phyloP scores from a whole-genome alignment of 768 basidiomycete species.

The Boletus rufocinnamomeus region DNA sequence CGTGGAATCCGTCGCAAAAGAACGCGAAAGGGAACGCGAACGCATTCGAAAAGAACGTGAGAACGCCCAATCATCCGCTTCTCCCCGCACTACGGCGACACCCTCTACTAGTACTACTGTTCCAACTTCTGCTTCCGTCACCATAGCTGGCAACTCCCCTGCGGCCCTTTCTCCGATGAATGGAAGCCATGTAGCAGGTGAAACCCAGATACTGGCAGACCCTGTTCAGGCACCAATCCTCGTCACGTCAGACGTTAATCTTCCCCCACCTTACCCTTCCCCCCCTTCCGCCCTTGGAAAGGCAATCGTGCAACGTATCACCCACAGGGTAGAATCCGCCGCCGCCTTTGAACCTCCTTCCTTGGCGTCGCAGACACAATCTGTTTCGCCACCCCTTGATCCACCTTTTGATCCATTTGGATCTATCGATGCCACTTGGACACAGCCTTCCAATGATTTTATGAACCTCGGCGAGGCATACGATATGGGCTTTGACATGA shows the following conservation, averaged over 20 bases:
- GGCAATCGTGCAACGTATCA: constrained; percentile 7
- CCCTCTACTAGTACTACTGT: constrained; percentile 21
- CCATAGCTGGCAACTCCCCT: constrained; percentile 19
- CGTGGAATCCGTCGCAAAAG: constrained; percentile 73
- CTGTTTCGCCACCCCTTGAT: constrained; percentile 23
- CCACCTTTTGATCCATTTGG: constrained; percentile 47
- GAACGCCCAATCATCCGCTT: constrained; percentile 36
- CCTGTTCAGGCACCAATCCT: constrained; percentile 15
- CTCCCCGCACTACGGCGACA: constrained; percentile 27
- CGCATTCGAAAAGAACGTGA: constrained; percentile 69
- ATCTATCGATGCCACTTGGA: constrained; percentile 43
- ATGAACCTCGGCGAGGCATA: constrained; percentile 41
- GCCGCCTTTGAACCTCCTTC: constrained; percentile 18
- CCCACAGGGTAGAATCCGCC: constrained; percentile 26
- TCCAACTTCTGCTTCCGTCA: constrained; percentile 12
- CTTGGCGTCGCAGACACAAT: constrained; percentile 15
- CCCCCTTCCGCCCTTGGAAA: constrained; percentile 52
- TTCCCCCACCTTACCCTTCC: constrained; percentile 52
- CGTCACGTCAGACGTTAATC: constrained; percentile 22
- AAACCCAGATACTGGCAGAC: constrained; percentile 23
- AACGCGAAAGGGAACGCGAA: constrained; percentile 78
- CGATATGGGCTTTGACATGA: constrained; percentile 53
- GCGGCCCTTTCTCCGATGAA: constrained; percentile 11
- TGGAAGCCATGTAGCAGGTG: constrained; percentile 14
- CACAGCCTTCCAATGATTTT: constrained; percentile 36